Percentiles rank a stretch among this genome's conserved stretches.
Evolutionary conservation across 2,329 filamentous ascomycete genomes (phyloP).

Genomic region (Dactylellina sp.): DNA sequence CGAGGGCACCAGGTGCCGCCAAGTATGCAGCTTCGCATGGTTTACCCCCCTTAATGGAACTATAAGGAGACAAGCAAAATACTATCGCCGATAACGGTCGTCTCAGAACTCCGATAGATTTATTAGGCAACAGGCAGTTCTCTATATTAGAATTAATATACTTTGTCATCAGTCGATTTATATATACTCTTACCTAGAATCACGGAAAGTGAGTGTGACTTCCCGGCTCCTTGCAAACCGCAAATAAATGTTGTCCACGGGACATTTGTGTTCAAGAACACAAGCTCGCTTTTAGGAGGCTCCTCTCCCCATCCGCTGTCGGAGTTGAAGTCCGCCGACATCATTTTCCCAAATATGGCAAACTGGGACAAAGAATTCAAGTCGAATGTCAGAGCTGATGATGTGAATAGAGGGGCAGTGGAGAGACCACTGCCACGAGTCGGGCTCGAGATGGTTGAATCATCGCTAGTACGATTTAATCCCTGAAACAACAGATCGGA

Average conservation of each 20-base stretch:
- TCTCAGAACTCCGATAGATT: constrained; percentile 24
- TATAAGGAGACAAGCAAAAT: constrained; percentile 32
- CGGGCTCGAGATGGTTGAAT: too few relatives aligned
- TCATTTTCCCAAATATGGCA: neutral
- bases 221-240: constrained; percentile 40
- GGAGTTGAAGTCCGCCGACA: neutral
- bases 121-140: constrained; percentile 35
- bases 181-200: constrained; percentile 31
- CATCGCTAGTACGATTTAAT: too few relatives aligned
- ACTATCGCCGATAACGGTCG: constrained; percentile 30
- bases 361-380: too few relatives aligned
- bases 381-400: too few relatives aligned
- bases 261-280: constrained; percentile 30
- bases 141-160: constrained; percentile 14
- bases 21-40: constrained; percentile 50
- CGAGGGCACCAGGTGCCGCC: constrained; percentile 10
- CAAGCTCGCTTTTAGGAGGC: constrained; percentile 12
- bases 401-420: too few relatives aligned
- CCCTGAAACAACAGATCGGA: too few relatives aligned
- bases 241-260: constrained; percentile 47
- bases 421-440: neutral
- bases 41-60: constrained; percentile 15
- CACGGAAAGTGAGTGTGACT: constrained; percentile 45
- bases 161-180: neutral
- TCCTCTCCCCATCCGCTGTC: neutral